phyloP scores from a whole-genome alignment of 345 rosid genomes.

The Durio zibethinus region DNA sequence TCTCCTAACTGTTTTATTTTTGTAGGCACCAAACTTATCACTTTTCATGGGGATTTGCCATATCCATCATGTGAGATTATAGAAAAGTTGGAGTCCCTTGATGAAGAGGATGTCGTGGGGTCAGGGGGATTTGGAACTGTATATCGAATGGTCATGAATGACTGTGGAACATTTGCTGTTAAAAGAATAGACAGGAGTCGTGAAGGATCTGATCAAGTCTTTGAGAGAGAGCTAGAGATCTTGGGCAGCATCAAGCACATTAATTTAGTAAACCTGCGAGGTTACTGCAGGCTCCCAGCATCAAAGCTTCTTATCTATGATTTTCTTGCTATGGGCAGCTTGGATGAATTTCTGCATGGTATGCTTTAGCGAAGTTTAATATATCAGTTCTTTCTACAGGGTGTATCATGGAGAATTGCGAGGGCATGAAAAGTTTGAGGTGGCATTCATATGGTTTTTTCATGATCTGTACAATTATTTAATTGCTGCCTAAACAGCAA shows the following conservation, averaged over 20 bases:
- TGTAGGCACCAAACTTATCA: constrained; percentile 75
- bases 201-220: constrained; percentile 89
- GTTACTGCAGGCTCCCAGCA: constrained; percentile 83
- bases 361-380: constrained; percentile 16
- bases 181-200: constrained; percentile 80
- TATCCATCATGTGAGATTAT: constrained; percentile 81
- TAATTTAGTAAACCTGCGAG: constrained; percentile 85
- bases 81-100: constrained; percentile 91
- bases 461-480: background rate
- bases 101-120: constrained; percentile 90
- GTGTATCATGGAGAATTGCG: background rate
- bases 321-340: constrained; percentile 84
- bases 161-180: constrained; percentile 96
- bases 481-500: background rate
- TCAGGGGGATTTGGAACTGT: constrained; percentile 98
- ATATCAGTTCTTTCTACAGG: background rate
- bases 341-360: constrained; percentile 91
- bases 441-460: background rate
- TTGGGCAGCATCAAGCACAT: constrained; percentile 95
- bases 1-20: background rate
- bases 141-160: constrained; percentile 96
- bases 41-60: constrained; percentile 96
- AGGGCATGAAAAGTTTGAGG: background rate
- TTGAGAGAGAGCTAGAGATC: constrained; percentile 91
- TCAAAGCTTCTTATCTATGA: constrained; percentile 92